Conservation (phyloP, 495 filamentous ascomycete genomes). For the Elaphomyces granulatus region DNA sequence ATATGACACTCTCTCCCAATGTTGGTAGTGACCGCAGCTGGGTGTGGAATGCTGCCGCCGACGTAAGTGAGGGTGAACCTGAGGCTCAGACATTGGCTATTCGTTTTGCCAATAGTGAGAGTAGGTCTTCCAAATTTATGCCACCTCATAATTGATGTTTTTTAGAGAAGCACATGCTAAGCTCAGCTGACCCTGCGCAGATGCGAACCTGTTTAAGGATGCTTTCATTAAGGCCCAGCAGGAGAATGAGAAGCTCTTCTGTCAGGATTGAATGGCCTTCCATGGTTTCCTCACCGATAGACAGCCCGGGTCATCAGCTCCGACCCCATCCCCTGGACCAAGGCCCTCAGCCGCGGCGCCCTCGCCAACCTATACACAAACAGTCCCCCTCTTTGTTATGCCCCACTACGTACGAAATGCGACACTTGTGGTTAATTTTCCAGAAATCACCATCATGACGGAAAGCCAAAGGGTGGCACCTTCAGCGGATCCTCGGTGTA, state of each 20-base stretch:
- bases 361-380: too few species aligned
- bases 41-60: conserved; percentile 97
- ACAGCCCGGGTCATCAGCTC: too few species aligned
- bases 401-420: too few species aligned
- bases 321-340: too few species aligned
- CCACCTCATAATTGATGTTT: not conserved
- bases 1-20: conserved; percentile 97
- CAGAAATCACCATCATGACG: too few species aligned
- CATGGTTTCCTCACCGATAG: too few species aligned
- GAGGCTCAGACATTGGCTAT: conserved; percentile 94
- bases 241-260: conserved; percentile 82
- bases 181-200: conserved; percentile 30
- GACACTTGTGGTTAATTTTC: too few species aligned
- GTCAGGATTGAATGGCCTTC: conserved; percentile 25
- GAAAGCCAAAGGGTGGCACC: too few species aligned
- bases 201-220: conserved; percentile 96
- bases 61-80: conserved; percentile 96
- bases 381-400: too few species aligned
- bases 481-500: too few species aligned
- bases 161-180: too few species aligned
- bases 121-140: conserved; percentile 41
- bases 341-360: too few species aligned
- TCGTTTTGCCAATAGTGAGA: conserved; percentile 95
- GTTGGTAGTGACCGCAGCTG: conserved; percentile 95
- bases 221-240: conserved; percentile 96